A percentile compares a stretch with the other conserved stretches of the same genome.
Evolutionary conservation across 306 rosid genomes (phyloP).

Genomic region (Canavalia gladiata): DNA sequence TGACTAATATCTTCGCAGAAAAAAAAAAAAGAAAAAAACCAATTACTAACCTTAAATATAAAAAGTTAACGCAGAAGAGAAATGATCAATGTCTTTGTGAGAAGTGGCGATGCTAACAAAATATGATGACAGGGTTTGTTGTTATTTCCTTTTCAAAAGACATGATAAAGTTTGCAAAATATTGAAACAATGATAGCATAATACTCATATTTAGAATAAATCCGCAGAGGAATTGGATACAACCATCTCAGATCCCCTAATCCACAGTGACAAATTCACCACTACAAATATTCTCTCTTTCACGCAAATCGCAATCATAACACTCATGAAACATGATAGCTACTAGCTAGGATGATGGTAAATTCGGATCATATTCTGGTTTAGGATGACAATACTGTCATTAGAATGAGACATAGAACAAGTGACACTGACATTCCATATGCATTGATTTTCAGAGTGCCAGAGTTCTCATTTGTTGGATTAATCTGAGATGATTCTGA

Average conservation of each 20-base stretch:
- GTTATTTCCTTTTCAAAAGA: not conserved
- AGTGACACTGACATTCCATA: conserved; percentile 32
- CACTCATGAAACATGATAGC: too few relatives aligned
- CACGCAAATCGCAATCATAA: too few relatives aligned
- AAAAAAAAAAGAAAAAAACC: too few relatives aligned
- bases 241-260: too few relatives aligned
- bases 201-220: too few relatives aligned
- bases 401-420: not conserved
- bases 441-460: conserved; percentile 19
- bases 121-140: too few relatives aligned
- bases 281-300: too few relatives aligned
- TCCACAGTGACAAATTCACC: too few relatives aligned
- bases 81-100: not conserved
- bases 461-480: conserved; percentile 20
- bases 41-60: too few relatives aligned
- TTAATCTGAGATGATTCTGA: conserved; percentile 39
- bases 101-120: not conserved
- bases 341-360: too few relatives aligned
- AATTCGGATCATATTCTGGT: too few relatives aligned
- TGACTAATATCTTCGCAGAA: not conserved
- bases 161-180: not conserved
- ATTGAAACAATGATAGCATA: not conserved
- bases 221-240: too few relatives aligned
- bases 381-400: not conserved
- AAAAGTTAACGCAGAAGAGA: not conserved